phyloP scores from a whole-genome alignment of 306 rosid species.

The Glycine latifolia region DNA sequence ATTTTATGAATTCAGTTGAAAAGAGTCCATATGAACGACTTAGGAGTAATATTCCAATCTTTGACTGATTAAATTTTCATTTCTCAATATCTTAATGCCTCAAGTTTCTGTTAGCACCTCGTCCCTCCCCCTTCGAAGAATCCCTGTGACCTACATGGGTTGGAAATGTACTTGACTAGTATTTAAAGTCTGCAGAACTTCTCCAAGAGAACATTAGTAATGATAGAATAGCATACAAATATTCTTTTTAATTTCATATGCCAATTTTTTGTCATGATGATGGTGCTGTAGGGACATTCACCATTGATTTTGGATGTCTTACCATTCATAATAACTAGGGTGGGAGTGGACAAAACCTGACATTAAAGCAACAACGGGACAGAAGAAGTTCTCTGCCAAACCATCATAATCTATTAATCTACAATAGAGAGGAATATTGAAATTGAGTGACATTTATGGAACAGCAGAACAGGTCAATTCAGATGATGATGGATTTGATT shows the following conservation, averaged over 20 bases:
- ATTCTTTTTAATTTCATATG: not conserved
- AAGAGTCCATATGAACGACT: not conserved
- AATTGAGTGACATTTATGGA: not conserved
- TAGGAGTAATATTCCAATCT: not conserved
- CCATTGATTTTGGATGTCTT: not conserved
- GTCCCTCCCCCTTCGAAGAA: too few relatives aligned
- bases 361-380: not conserved
- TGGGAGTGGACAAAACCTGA: not conserved
- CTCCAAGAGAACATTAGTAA: not conserved
- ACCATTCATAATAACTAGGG: not conserved
- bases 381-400: conserved; percentile 2
- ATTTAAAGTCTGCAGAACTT: not conserved
- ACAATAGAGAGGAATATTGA: not conserved
- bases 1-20: not conserved
- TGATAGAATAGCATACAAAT: not conserved
- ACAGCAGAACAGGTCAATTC: not conserved
- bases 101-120: too few relatives aligned
- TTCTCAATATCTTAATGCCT: too few relatives aligned
- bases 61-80: not conserved
- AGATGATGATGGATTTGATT: not conserved
- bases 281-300: not conserved
- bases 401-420: not conserved
- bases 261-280: not conserved
- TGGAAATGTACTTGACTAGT: too few relatives aligned
- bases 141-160: too few relatives aligned